A percentile compares a stretch with the other conserved stretches of the same genome.
Conservation (phyloP, 768 basidiomycete genomes). For the Terana coerulea region DNA sequence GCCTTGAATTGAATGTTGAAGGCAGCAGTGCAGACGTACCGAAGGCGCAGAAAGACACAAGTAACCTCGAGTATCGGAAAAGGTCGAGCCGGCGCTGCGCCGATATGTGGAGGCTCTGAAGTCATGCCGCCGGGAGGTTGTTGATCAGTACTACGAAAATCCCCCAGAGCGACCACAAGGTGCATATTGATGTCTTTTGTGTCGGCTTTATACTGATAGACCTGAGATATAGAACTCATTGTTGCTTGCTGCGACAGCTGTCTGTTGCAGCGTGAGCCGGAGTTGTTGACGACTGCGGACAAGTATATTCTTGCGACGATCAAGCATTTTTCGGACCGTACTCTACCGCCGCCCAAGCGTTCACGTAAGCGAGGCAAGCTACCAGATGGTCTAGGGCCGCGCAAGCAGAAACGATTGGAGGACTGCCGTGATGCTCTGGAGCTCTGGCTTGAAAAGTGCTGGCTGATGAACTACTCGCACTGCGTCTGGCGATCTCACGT, state of each 20-base stretch:
- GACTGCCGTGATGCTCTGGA: not conserved
- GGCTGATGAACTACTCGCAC: not conserved
- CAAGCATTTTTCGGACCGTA: not conserved
- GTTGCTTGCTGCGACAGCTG: slow-evolving; percentile 6
- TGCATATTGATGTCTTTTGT: not conserved
- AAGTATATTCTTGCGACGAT: not conserved
- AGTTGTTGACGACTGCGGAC: not conserved
- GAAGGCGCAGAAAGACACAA: too few species aligned
- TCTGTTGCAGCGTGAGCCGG: not conserved
- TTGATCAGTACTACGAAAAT: slow-evolving; percentile 4
- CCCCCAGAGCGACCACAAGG: not conserved
- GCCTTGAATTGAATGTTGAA: too few species aligned
- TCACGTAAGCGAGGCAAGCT: not conserved
- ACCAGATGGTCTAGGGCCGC: not conserved
- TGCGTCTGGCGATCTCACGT: not conserved
- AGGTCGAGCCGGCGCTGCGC: too few species aligned
- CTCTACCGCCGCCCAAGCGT: not conserved
- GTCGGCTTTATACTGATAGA: not conserved
- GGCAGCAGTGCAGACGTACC: too few species aligned
- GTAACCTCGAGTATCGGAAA: too few species aligned
- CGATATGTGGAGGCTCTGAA: too few species aligned
- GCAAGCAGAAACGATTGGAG: not conserved
- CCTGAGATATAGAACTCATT: not conserved
- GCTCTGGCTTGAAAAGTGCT: not conserved
- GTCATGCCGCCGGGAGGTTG: not conserved